Evolutionary conservation across 371 early-diverging fungal genomes (phyloP), one percentile per base, ranked within the genome.

Genomic region (Rhizopus delemar): DNA sequence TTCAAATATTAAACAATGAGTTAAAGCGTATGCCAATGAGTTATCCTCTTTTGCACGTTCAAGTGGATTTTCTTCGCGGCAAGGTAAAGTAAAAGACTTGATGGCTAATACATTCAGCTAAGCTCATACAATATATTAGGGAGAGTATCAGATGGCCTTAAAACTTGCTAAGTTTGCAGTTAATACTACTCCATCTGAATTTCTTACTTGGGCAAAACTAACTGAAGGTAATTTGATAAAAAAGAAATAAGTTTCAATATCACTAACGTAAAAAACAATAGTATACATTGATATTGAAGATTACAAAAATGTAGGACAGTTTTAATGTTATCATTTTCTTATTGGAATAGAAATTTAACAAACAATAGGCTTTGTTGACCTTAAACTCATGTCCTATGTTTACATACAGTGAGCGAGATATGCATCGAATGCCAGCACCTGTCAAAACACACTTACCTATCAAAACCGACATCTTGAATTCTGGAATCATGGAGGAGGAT

Each of bases 321-420:
- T 22, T 22, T 22, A 22, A 22, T 22, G 22, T 22, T 22, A 1
- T 22, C 22, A 22, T 22, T 22, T 22, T 22, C 22, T 22, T 22
- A 22, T 22, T 22, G 22, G 22, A 22, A 22, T 22, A 22, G 22
- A 22, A 22, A 22, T 1, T 22, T 22, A 22, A 22, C 22, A 22
- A 22, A 22, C 22, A 22, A 45, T 48, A 87, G 88, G 98, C 98
- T 12, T 79, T 97, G 22, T 81, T 97, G 66, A 89, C 97, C 0
- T 80, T 97, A 62, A 97, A 97, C 69, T 91, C 95, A 13, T 97
- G 98, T 69, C 98, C 98, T 4, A 96, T 97, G 98, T 96, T 95
- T 68, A 93, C 95, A 0, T 93, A 89, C 74, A 87, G 85, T 58
- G 95, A 94, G 62, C 83, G 88, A 31, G 98, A 97, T 64, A 73